A percentile compares a stretch with the other conserved stretches of the same genome.
phyloP scores from a whole-genome alignment of 192 early-diverging fungal species.

The Coemansia sp. region DNA sequence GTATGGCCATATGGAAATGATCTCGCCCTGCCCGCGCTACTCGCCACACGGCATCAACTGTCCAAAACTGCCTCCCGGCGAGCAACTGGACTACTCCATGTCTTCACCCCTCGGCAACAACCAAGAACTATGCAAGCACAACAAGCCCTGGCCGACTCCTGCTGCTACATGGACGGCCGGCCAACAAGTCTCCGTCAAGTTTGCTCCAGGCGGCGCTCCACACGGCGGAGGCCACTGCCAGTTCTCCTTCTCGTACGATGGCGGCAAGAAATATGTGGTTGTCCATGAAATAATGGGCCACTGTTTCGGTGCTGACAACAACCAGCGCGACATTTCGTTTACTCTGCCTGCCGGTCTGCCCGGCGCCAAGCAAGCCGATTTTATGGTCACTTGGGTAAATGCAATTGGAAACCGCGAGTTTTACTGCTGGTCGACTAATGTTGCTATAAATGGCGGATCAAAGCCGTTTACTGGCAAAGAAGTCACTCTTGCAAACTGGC shows the following conservation, averaged over 20 bases:
- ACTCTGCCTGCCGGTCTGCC: conserved; percentile 57
- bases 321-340: conserved; percentile 43
- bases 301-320: conserved; percentile 37
- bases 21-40: conserved; percentile 44
- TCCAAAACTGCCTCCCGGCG: conserved; percentile 45
- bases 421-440: conserved; percentile 74
- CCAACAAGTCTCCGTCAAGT: conserved; percentile 36
- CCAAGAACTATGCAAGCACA: conserved; percentile 50
- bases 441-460: conserved; percentile 56
- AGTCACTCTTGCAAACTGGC: conserved; percentile 59
- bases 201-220: conserved; percentile 36
- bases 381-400: conserved; percentile 73
- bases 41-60: conserved; percentile 21
- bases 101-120: conserved; percentile 15
- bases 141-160: conserved; percentile 33
- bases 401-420: conserved; percentile 70
- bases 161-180: conserved; percentile 53
- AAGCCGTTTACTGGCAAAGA: conserved; percentile 52
- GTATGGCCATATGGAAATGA: conserved; percentile 40
- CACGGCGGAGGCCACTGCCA: conserved; percentile 63
- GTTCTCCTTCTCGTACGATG: conserved; percentile 61
- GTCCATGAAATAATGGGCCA: conserved; percentile 53
- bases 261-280: conserved; percentile 57
- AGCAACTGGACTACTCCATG: conserved; percentile 36
- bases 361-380: conserved; percentile 35